phyloP scores from a whole-genome alignment of 805 yeast genomes.

The Diddensiella transvaalensis region DNA sequence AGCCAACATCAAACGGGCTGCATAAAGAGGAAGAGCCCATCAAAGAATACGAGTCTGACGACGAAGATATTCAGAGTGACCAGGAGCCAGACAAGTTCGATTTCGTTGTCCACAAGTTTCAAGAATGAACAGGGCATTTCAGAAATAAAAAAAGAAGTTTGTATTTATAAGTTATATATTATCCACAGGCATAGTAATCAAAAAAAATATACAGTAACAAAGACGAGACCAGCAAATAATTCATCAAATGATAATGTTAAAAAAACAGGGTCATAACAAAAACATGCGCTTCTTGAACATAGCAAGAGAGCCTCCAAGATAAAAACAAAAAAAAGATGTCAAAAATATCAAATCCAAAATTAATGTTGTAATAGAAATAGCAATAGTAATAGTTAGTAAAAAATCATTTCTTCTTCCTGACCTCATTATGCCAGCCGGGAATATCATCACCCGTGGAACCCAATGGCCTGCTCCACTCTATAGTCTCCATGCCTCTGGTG shows the following conservation, averaged over 20 bases:
- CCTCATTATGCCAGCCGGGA: constrained; percentile 83
- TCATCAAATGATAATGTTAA: background rate
- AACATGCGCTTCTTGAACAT: too few species aligned
- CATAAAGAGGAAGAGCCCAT: background rate
- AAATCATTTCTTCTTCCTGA: constrained; percentile 27
- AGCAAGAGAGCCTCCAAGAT: too few species aligned
- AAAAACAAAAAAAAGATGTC: too few species aligned
- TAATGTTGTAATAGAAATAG: too few species aligned
- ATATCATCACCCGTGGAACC: constrained; percentile 85
- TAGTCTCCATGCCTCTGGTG: constrained; percentile 70
- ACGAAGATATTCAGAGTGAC: constrained; percentile 4
- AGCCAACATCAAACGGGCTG: background rate
- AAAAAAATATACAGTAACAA: background rate
- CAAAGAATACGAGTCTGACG: constrained; percentile 7
- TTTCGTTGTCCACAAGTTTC: constrained; percentile 6
- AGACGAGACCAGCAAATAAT: too few species aligned
- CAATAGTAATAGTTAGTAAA: too few species aligned
- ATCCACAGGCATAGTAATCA: background rate
- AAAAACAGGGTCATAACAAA: too few species aligned
- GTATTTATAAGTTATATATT: background rate
- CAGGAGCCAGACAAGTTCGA: constrained; percentile 3
- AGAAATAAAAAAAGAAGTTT: background rate
- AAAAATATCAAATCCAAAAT: too few species aligned
- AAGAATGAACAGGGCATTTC: background rate
- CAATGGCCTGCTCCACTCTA: constrained; percentile 65